Evolutionary conservation across 495 filamentous ascomycete species (phyloP).

Genomic region (Xylaria palmicola): DNA sequence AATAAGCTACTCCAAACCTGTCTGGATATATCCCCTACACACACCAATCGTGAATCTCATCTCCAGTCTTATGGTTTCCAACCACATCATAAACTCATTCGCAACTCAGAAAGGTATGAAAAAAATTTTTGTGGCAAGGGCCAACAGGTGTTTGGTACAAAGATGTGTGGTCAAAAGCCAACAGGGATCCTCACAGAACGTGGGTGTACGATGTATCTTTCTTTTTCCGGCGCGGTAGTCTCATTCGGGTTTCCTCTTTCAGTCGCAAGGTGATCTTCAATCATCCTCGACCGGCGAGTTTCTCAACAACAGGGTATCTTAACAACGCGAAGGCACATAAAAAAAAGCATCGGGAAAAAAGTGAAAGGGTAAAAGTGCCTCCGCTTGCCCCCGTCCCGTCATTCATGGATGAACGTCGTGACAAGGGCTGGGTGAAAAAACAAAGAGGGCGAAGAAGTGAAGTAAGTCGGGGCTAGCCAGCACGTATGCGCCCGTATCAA

Average conservation of each 20-base stretch:
- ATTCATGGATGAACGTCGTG: slow-evolving; percentile 25
- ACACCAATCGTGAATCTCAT: slow-evolving; percentile 12
- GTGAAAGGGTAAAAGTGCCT: slow-evolving; percentile 29
- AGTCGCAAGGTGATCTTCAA: slow-evolving; percentile 24
- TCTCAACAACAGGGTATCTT: slow-evolving; percentile 37
- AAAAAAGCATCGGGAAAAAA: slow-evolving; percentile 20
- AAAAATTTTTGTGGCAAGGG: slow-evolving; percentile 6
- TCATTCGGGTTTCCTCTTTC: slow-evolving; percentile 17
- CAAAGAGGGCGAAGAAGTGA: slow-evolving; percentile 22
- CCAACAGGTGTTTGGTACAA: slow-evolving; percentile 15
- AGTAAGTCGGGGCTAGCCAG: slow-evolving; percentile 27
- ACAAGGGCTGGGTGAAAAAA: slow-evolving; percentile 23
- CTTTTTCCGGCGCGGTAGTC: slow-evolving; percentile 8
- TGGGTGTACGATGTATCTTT: slow-evolving; percentile 11
- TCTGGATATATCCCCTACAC: slow-evolving; percentile 2
- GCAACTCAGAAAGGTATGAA: slow-evolving; percentile 17
- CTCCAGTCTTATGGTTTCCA: slow-evolving; percentile 2
- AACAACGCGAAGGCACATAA: slow-evolving; percentile 29
- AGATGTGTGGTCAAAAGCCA: slow-evolving; percentile 16
- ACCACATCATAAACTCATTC: slow-evolving; percentile 10
- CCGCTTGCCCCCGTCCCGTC: slow-evolving; percentile 22
- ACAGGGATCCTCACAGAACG: slow-evolving; percentile 8
- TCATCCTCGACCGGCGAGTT: slow-evolving; percentile 31
- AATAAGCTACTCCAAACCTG: not conserved
- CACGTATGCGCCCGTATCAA: slow-evolving; percentile 21